phyloP scores from a whole-genome alignment of 805 yeast species.

The Debaryomyces castellii region DNA sequence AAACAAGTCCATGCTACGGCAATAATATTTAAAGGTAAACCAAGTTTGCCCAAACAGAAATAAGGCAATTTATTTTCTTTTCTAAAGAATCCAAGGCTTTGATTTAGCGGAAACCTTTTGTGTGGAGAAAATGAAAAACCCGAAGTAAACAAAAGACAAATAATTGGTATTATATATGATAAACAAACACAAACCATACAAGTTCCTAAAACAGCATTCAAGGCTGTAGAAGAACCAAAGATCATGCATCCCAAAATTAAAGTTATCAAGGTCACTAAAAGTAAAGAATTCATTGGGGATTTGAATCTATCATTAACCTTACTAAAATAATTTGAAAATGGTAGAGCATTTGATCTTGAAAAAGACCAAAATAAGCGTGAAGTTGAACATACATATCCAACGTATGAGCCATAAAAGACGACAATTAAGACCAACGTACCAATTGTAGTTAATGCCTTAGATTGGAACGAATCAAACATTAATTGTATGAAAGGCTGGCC shows the following conservation, averaged over 20 bases:
- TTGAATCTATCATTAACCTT: slow-evolving; percentile 19
- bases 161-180: slow-evolving; percentile 29
- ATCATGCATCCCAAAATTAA: slow-evolving; percentile 26
- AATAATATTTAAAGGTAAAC: slow-evolving; percentile 15
- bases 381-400: slow-evolving; percentile 24
- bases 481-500: slow-evolving; percentile 23
- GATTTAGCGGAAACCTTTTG: slow-evolving; percentile 7
- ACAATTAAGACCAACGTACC: slow-evolving; percentile 16
- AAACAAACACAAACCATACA: slow-evolving; percentile 29
- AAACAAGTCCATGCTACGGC: slow-evolving; percentile 18
- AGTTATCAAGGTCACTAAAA: slow-evolving; percentile 20
- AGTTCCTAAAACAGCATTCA: slow-evolving; percentile 31
- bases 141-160: slow-evolving; percentile 11
- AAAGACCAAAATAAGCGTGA: slow-evolving; percentile 33
- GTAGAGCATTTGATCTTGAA: slow-evolving; percentile 25
- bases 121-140: slow-evolving; percentile 8
- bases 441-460: slow-evolving; percentile 26
- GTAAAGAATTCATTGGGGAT: slow-evolving; percentile 22
- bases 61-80: slow-evolving; percentile 9
- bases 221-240: slow-evolving; percentile 27
- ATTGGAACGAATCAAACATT: slow-evolving; percentile 21
- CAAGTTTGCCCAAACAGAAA: slow-evolving; percentile 16
- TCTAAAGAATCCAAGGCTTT: neutral
- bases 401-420: slow-evolving; percentile 16
- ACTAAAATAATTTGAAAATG: slow-evolving; percentile 27